Conservation (phyloP, 345 rosid species). For the Sisymbrium altissimum region DNA sequence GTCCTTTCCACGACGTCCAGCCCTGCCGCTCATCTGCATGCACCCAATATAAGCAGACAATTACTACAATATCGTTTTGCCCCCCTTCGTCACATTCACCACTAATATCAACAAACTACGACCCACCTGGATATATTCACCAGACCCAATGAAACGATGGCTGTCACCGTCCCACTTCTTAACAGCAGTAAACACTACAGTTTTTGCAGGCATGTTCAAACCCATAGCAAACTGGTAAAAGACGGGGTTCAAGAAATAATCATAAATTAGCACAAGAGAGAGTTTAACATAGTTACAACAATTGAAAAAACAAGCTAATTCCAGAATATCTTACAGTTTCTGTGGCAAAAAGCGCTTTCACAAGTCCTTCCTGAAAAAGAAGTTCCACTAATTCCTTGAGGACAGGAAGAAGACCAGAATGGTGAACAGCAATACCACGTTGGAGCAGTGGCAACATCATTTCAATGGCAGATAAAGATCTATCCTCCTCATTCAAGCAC, state of each 20-base stretch:
- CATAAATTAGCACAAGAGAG: slow-evolving; percentile 1
- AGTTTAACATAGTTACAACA: neutral
- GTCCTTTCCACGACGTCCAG: slow-evolving; percentile 99
- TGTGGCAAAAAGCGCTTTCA: slow-evolving; percentile 94
- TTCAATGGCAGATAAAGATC: slow-evolving; percentile 92
- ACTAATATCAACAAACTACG: slow-evolving; percentile 13
- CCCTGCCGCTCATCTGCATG: slow-evolving; percentile 96
- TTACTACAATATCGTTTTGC: slow-evolving; percentile 1
- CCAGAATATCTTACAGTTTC: slow-evolving; percentile 68
- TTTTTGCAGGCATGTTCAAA: slow-evolving; percentile 98
- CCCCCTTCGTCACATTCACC: neutral
- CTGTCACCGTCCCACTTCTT: slow-evolving; percentile 99
- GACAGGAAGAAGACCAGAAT: slow-evolving; percentile 99
- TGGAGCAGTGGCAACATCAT: slow-evolving; percentile 92
- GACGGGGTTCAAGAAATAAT: neutral
- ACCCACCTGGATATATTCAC: slow-evolving; percentile 97
- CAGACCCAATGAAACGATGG: slow-evolving; percentile 91
- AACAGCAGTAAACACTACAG: slow-evolving; percentile 90
- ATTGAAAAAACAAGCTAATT: slow-evolving; percentile 13
- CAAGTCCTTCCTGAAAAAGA: slow-evolving; percentile 99
- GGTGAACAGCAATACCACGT: slow-evolving; percentile 98
- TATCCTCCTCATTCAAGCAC: slow-evolving; percentile 94
- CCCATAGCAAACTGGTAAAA: slow-evolving; percentile 96
- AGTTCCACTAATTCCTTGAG: slow-evolving; percentile 97
- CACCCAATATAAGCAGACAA: slow-evolving; percentile 18